phyloP scores from a whole-genome alignment of 2,329 filamentous ascomycete genomes.

The Sordariomycetes sp. region DNA sequence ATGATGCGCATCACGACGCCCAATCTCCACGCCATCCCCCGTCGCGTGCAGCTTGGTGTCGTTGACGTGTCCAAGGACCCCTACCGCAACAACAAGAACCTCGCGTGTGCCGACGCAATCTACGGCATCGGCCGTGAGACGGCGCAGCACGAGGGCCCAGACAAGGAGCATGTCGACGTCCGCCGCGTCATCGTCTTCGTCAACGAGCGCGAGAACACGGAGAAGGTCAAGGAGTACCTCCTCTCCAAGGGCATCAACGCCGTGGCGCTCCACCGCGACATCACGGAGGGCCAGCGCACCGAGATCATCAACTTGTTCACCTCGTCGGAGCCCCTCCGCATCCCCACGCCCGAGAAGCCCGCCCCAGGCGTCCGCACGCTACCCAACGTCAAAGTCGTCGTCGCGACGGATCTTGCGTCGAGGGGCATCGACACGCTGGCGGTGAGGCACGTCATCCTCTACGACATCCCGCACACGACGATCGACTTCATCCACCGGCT shows the following conservation, averaged over 20 bases:
- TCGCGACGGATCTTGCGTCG: conserved; percentile 86
- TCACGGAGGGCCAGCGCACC: conserved; percentile 60
- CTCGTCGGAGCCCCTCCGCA: conserved; percentile 24
- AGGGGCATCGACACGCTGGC: conserved; percentile 88
- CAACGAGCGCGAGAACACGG: conserved; percentile 84
- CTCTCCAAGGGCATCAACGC: conserved; percentile 79
- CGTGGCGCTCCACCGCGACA: conserved; percentile 73
- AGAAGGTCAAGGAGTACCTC: conserved; percentile 69
- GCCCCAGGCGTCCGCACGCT: conserved; percentile 35
- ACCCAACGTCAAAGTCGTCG: conserved; percentile 75
- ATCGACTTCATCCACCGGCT: conserved; percentile 98
- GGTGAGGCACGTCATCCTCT: conserved; percentile 82
- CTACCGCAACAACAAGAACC: conserved; percentile 81
- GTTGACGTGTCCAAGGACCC: conserved; percentile 87
- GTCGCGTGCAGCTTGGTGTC: conserved; percentile 85
- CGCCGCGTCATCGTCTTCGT: conserved; percentile 92
- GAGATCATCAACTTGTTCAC: conserved; percentile 71
- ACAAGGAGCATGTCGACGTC: conserved; percentile 44
- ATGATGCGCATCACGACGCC: conserved; percentile 83
- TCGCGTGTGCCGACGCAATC: conserved; percentile 90
- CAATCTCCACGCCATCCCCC: conserved; percentile 89
- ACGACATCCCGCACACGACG: conserved; percentile 94
- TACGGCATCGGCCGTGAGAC: conserved; percentile 81
- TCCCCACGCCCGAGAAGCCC: conserved; percentile 12
- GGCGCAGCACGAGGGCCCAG: conserved; percentile 38